phyloP scores from a whole-genome alignment of 192 early-diverging fungal species.

The Spinellus fusiger region DNA sequence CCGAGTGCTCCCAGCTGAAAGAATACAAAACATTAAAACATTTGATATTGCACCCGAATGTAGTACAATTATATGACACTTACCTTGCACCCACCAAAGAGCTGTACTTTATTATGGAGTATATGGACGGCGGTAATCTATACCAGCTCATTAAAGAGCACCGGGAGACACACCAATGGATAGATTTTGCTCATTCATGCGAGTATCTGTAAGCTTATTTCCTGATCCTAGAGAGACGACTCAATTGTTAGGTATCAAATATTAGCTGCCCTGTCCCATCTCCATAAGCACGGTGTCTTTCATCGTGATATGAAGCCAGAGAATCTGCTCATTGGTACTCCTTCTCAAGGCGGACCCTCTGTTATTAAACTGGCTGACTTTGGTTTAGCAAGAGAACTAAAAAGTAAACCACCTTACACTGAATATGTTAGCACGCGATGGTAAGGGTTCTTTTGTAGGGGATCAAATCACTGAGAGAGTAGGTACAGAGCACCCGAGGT shows the following conservation, averaged over 20 bases:
- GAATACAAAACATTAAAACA: constrained; percentile 77
- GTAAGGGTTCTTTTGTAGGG: constrained; percentile 35
- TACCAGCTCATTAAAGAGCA: constrained; percentile 83
- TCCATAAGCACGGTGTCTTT: constrained; percentile 91
- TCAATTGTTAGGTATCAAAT: constrained; percentile 66
- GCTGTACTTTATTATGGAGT: constrained; percentile 92
- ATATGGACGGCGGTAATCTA: constrained; percentile 86
- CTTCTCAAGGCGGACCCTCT: not conserved
- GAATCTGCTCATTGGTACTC: constrained; percentile 72
- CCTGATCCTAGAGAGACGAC: too few species aligned
- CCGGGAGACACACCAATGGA: constrained; percentile 39
- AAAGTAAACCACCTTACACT: constrained; percentile 86
- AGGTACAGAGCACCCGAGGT: constrained; percentile 97
- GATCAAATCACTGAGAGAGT: not conserved
- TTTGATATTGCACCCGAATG: constrained; percentile 77
- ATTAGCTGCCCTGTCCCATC: constrained; percentile 77
- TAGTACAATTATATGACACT: constrained; percentile 80
- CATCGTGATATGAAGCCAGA: constrained; percentile 98
- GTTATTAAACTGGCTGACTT: constrained; percentile 93
- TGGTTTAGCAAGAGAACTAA: constrained; percentile 87
- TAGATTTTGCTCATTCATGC: not conserved
- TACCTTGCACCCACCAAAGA: constrained; percentile 78
- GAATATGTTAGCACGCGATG: constrained; percentile 98
- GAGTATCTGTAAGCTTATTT: constrained; percentile 12
- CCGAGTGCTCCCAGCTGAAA: constrained; percentile 64